A percentile compares a stretch with the other conserved stretches of the same genome.
phyloP scores from a whole-genome alignment of 2,329 filamentous ascomycete genomes.

The Ramularia collo-cygni region DNA sequence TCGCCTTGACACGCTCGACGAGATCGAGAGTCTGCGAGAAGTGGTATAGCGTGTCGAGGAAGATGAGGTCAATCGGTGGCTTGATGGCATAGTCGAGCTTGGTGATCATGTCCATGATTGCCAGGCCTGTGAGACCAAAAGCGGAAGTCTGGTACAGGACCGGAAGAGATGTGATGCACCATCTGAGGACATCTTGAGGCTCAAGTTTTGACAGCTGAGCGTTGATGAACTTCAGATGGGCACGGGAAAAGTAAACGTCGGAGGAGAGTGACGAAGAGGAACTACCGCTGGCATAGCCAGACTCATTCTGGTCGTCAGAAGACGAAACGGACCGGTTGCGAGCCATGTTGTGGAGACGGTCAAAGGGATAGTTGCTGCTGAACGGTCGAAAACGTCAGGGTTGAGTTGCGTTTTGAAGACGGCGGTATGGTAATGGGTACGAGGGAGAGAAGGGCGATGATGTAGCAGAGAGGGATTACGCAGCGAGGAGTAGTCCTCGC shows the following conservation, averaged over 20 bases:
- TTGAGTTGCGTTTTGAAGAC: too few relatives aligned
- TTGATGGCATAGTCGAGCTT: constrained; percentile 60
- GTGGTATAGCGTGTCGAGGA: constrained; percentile 49
- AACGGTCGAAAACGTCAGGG: too few relatives aligned
- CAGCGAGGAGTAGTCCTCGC: too few relatives aligned
- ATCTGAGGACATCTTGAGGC: constrained; percentile 83
- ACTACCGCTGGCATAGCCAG: constrained; percentile 71
- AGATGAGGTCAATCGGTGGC: constrained; percentile 45
- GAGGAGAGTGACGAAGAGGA: constrained; percentile 58
- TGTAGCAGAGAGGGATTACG: too few relatives aligned
- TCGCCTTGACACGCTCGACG: constrained; percentile 61
- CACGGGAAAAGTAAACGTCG: constrained; percentile 75
- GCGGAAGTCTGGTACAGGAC: constrained; percentile 60
- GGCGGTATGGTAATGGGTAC: too few relatives aligned
- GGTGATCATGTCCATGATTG: constrained; percentile 60
- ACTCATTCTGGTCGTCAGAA: constrained; percentile 52
- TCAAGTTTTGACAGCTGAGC: constrained; percentile 78
- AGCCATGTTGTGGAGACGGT: not conserved
- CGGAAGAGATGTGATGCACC: constrained; percentile 86
- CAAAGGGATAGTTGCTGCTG: too few relatives aligned
- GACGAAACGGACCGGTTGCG: constrained; percentile 1
- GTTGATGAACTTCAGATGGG: constrained; percentile 88
- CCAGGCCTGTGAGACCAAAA: constrained; percentile 46
- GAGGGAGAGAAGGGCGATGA: too few relatives aligned
- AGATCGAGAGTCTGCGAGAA: constrained; percentile 46